Base-by-base conservation (phyloP, 1,139 yeast species). In the Blastobotrys indianensis region DNA sequence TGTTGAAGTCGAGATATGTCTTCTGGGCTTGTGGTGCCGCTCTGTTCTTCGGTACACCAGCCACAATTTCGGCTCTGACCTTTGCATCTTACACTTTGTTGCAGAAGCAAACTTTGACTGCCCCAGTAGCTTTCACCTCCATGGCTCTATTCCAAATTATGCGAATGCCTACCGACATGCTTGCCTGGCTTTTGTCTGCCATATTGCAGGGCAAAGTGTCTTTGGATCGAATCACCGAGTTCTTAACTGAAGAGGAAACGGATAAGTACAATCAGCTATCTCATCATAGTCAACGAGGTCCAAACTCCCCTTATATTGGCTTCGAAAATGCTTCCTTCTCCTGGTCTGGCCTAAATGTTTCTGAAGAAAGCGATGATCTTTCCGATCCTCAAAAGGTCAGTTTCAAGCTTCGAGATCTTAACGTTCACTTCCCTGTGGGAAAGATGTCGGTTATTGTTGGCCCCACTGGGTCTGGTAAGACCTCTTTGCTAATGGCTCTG, bases 401-500 rank as follows among this genome's bases (percentile, higher is more conserved):
- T 59, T 92, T 92, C 72, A 83, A 79, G 60, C 73, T 92, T 56
- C 77, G 86, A 60, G 84, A 88, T 58, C 62, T 90, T 49, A 70
- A 82, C 54, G 66, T 90, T 51, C 73, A 73, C 28, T 92, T 92
- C 67, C 74, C 76, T 54, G 69, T 75, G 32, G 94, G 87, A 16
- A 80, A 85, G 61, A 70, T 92, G 60, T 88, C 88, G 56, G 88
- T 90, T 20, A 74, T 92, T 50, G 78, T 88, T 59, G 98, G 98
- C 28, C 84, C 95, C 9, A 92, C 97, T n/a, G 97, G 98, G 49
- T 69, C 95, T 1, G 98, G 98, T 66, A 92, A 92, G 65, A 85
- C 96, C 2, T 90, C 97, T 0, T 67, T 92, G 53, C 73, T 92
- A 49, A 74, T 90, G 73, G 98, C 96, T 4, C 72, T 92, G 46